phyloP scores from a whole-genome alignment of 169 alveolate genomes.

The Amoebophrya sp. region DNA sequence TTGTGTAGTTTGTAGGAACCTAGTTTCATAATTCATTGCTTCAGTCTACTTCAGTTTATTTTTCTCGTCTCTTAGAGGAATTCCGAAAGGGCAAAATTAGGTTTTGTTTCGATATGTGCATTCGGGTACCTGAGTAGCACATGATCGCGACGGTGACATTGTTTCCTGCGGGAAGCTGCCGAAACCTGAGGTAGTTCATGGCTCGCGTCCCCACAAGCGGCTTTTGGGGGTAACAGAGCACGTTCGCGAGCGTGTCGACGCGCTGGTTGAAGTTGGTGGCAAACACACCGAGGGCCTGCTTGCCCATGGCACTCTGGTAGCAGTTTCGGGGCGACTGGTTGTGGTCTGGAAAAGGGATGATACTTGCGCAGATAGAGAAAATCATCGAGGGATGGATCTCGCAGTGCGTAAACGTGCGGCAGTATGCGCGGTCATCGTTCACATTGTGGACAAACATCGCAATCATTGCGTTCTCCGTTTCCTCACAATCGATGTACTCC shows the following conservation, averaged over 20 bases:
- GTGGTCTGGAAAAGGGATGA: slow-evolving; percentile 99
- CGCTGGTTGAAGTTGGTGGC: slow-evolving; percentile 95
- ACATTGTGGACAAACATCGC: slow-evolving; percentile 96
- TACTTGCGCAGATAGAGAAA: slow-evolving; percentile 99
- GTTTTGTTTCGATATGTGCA: no score
- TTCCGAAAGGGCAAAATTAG: no score
- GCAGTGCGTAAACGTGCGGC: slow-evolving; percentile 96
- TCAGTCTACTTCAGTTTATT: no score
- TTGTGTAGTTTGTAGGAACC: no score
- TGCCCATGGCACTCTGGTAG: slow-evolving; percentile 99
- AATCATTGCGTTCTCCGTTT: slow-evolving; percentile 98
- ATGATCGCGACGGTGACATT: slow-evolving; percentile 96
- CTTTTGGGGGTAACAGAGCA: slow-evolving; percentile 95
- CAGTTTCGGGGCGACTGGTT: slow-evolving; percentile 98
- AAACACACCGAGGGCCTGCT: slow-evolving; percentile 99
- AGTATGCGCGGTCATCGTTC: slow-evolving; percentile 57
- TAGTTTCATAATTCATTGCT: no score
- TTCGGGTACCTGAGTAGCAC: slow-evolving; percentile 65
- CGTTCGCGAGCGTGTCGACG: slow-evolving; percentile 96
- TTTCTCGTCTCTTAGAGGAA: no score
- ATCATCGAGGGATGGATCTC: slow-evolving; percentile 99
- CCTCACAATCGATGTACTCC: slow-evolving; percentile 99
- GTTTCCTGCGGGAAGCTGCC: slow-evolving; percentile 99
- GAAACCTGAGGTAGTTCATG: slow-evolving; percentile 92
- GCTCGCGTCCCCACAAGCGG: slow-evolving; percentile 98